A percentile compares a stretch with the other conserved stretches of the same genome.
Conservation (phyloP, 257 asterid genomes). For the Nicotiana noctiflora region DNA sequence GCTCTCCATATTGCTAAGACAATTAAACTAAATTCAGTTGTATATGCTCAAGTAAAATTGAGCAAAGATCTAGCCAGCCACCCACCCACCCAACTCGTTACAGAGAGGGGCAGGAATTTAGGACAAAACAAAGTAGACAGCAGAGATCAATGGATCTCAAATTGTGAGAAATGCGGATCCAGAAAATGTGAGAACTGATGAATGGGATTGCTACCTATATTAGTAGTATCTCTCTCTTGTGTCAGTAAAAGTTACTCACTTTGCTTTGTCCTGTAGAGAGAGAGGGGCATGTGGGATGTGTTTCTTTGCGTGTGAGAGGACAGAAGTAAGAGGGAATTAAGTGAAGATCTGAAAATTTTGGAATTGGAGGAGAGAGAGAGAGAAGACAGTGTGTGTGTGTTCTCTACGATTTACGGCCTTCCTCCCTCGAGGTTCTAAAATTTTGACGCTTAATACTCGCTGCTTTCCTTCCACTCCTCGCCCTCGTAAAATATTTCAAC, state of each 20-base stretch:
- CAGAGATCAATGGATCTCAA: no score
- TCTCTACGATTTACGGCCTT: no score
- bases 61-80: background rate
- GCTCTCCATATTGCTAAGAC: slow-evolving; percentile 44
- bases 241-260: background rate
- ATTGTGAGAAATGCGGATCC: background rate
- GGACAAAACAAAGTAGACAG: background rate
- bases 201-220: background rate
- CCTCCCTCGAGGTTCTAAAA: no score
- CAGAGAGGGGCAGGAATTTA: slow-evolving; percentile 4
- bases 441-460: background rate
- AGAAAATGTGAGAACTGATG: background rate
- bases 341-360: background rate
- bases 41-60: background rate
- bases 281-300: slow-evolving; percentile 3
- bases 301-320: slow-evolving; percentile 13
- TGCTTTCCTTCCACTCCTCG: background rate
- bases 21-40: background rate
- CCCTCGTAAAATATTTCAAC: no score
- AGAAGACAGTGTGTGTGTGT: no score
- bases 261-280: background rate
- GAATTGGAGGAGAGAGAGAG: background rate
- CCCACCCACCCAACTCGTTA: slow-evolving; percentile 7
- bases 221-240: background rate
- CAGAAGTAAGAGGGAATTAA: background rate